Evolutionary conservation across 164 flowering plant species (phyloP).

Genomic region (Tetrastigma voinierianum): DNA sequence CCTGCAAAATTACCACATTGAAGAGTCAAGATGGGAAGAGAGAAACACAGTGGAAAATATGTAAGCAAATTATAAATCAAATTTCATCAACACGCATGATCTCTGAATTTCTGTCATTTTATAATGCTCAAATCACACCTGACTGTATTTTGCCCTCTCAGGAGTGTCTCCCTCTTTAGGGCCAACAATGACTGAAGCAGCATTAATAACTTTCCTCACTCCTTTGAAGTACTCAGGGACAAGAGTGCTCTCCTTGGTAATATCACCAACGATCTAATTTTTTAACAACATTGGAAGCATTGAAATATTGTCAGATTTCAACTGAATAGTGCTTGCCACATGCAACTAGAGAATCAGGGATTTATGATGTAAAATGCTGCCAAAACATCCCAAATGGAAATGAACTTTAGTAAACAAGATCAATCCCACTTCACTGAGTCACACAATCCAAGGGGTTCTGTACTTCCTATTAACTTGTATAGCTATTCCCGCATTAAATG

Average conservation of each 20-base stretch:
- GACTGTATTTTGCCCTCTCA: slow-evolving; percentile 91
- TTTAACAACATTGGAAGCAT: background rate
- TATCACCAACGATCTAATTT: slow-evolving; percentile 81
- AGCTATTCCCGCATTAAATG: too few species aligned
- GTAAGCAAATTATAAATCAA: background rate
- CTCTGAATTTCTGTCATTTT: background rate
- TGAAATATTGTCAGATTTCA: background rate
- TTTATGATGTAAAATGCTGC: too few species aligned
- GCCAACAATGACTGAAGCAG: slow-evolving; percentile 92
- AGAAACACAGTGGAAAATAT: background rate
- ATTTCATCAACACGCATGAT: slow-evolving; percentile 1
- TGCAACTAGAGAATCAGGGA: too few species aligned
- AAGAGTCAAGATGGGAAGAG: background rate
- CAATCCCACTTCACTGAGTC: too few species aligned
- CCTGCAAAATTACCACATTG: slow-evolving; percentile 46
- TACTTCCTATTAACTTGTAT: too few species aligned
- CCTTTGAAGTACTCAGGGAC: slow-evolving; percentile 80
- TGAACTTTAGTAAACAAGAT: too few species aligned
- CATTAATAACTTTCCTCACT: slow-evolving; percentile 82
- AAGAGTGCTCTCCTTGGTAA: slow-evolving; percentile 74
- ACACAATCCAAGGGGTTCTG: too few species aligned
- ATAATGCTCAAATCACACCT: slow-evolving; percentile 41
- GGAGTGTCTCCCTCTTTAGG: slow-evolving; percentile 99
- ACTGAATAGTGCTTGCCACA: background rate
- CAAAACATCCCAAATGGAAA: too few species aligned